phyloP scores from a whole-genome alignment of 2,329 filamentous ascomycete species.

The Cladorrhinum sp. region DNA sequence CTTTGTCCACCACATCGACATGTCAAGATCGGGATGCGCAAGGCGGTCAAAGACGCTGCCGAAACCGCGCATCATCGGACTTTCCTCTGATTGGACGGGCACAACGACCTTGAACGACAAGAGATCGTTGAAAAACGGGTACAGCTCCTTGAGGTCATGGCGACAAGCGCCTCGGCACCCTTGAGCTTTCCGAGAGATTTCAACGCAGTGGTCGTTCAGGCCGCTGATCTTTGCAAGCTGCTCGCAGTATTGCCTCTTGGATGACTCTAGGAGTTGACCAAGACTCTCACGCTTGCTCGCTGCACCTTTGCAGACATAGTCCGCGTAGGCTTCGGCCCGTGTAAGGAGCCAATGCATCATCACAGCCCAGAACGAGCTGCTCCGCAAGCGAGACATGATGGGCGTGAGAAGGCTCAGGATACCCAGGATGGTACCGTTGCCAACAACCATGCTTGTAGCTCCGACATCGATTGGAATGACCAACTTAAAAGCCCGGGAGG shows the following conservation, averaged over 20 bases:
- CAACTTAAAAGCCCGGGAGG: neutral
- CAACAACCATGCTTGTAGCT: neutral
- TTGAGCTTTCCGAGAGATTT: neutral
- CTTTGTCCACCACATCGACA: neutral
- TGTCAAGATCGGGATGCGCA: neutral
- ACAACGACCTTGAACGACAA: neutral
- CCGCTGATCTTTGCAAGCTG: conserved; percentile 2
- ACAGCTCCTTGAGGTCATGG: neutral
- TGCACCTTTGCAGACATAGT: conserved; percentile 10
- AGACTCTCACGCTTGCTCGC: conserved; percentile 1
- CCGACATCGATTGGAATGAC: neutral
- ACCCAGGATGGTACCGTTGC: neutral
- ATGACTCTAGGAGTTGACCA: neutral
- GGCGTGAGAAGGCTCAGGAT: neutral
- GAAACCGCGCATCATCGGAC: neutral
- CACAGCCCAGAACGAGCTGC: neutral
- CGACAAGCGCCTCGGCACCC: neutral
- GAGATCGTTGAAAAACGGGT: neutral
- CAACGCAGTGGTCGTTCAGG: conserved; percentile 5
- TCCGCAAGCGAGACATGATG: neutral
- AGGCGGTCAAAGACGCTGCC: neutral
- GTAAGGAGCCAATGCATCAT: conserved; percentile 1
- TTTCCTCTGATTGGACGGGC: conserved; percentile 3
- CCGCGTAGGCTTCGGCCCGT: conserved; percentile 11
- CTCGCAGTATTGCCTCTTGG: neutral